These are phyloP conservation scores for Claviceps arundinis DNA, from an alignment of 2,329 filamentous ascomycete species.

Conservation along the genomic window DNA sequence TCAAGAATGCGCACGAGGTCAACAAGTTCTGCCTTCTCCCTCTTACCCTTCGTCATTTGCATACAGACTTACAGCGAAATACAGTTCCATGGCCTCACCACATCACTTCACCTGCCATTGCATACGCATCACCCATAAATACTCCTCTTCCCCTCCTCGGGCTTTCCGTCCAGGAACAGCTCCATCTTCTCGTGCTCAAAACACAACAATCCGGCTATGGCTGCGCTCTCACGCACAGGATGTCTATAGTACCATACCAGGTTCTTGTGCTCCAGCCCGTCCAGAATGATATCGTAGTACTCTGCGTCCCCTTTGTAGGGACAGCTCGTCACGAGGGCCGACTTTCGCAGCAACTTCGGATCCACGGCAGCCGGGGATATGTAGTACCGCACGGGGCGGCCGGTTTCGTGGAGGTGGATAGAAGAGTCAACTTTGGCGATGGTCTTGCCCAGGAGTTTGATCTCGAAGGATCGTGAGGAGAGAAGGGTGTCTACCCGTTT, in stretches of 20 bases:
- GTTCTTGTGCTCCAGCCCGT: slow-evolving; percentile 31
- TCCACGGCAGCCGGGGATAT: slow-evolving; percentile 39
- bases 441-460: slow-evolving; percentile 32
- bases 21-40: neutral
- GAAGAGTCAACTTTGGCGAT: slow-evolving; percentile 32
- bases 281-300: slow-evolving; percentile 43
- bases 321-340: slow-evolving; percentile 41
- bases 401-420: slow-evolving; percentile 48
- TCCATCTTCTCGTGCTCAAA: slow-evolving; percentile 60
- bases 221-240: slow-evolving; percentile 42
- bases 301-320: slow-evolving; percentile 55
- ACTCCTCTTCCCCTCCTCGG: slow-evolving; percentile 5
- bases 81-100: neutral
- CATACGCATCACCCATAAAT: slow-evolving; percentile 1
- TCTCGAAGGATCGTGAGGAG: slow-evolving; percentile 37
- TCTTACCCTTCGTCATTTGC: neutral
- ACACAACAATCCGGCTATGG: slow-evolving; percentile 42
- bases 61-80: neutral
- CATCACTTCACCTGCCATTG: neutral
- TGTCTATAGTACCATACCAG: slow-evolving; percentile 50
- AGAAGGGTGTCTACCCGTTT: slow-evolving; percentile 49
- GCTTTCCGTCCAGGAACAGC: slow-evolving; percentile 39
- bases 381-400: slow-evolving; percentile 46
- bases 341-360: slow-evolving; percentile 30
- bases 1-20: too few species aligned